Evolutionary conservation across 768 basidiomycete genomes (phyloP), one percentile per base, ranked within the genome.

Genomic region (Phaeotremella skinneri): DNA sequence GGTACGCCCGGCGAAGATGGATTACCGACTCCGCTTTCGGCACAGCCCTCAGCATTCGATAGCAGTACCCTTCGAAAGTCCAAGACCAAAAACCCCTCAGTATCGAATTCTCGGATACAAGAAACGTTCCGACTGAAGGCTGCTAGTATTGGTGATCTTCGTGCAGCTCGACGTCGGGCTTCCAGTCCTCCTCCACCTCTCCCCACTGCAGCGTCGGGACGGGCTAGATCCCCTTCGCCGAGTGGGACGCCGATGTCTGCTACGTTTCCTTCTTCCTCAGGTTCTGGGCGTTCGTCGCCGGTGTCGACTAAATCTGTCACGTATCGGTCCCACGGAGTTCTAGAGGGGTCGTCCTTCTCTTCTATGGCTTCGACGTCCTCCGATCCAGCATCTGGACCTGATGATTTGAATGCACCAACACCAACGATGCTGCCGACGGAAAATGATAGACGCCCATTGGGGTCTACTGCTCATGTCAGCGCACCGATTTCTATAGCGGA

Each of bases 401-500:
- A 45, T 20, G 43, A 45, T 7, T 21, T 14, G 23, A 45, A 45
- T 45, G 13, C 21, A 6, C 6, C 43, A 45, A 45, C 43, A 14
- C 43, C 43, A 7, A 45, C 21, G 9, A 45, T 23, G 11, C 13
- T 14, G 11, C 11, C 43, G 6, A 7, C 21, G 7, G 43, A 45
- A 13, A 13, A 13, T 13, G 43, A 45, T 20, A 13, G 7, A 6
- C 43, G 43, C 21, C 43, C 13, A 13, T 45, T 58, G n/a, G 56
- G 31, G 21, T 51, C 41, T 5, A 49, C 52, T 20, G 56, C 56
- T 26, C 64, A 66, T 39, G 58, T 73, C 14, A 43, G 48, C 47
- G 64, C 61, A n/a, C 56, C 63, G 2, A 62, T 96, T 45, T 85
- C 87, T n/a, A 78, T 81, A 61, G 89, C 89, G 14, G 91, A 96